These are phyloP conservation scores for Aspergillaceae sp. DNA, from an alignment of 2,329 filamentous ascomycete species.

Conservation along the genomic window DNA sequence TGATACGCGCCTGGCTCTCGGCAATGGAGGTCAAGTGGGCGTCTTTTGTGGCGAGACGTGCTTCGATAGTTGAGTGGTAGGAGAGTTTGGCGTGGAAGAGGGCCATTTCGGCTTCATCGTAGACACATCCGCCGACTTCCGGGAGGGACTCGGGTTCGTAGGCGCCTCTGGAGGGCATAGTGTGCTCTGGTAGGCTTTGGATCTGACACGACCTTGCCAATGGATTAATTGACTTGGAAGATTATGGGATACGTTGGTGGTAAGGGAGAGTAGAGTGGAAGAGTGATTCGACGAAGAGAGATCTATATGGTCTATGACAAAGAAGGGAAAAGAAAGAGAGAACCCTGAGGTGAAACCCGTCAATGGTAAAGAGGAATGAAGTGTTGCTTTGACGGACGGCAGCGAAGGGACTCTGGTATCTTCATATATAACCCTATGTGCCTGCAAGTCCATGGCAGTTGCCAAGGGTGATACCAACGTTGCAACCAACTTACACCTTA, in stretches of 20 bases:
- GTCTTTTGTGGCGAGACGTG: slow-evolving; percentile 24
- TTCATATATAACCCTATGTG: background rate
- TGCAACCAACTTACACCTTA: slow-evolving; percentile 8
- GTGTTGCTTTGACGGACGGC: background rate
- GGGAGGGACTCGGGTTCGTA: slow-evolving; percentile 17
- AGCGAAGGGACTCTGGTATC: background rate
- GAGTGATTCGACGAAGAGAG: too few relatives aligned
- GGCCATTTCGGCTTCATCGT: slow-evolving; percentile 31
- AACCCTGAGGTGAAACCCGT: too few relatives aligned
- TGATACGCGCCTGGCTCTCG: slow-evolving; percentile 25
- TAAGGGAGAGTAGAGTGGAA: too few relatives aligned
- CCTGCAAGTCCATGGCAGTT: slow-evolving; percentile 1
- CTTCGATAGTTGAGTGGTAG: slow-evolving; percentile 28
- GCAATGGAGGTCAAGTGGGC: slow-evolving; percentile 25
- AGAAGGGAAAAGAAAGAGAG: too few relatives aligned
- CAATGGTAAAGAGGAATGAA: background rate
- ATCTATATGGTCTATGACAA: too few relatives aligned
- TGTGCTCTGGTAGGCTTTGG: too few relatives aligned
- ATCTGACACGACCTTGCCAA: too few relatives aligned
- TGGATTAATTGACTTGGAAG: too few relatives aligned
- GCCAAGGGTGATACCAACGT: slow-evolving; percentile 13
- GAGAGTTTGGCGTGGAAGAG: slow-evolving; percentile 29
- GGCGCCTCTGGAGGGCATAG: slow-evolving; percentile 17
- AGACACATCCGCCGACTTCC: slow-evolving; percentile 26
- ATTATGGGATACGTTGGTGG: too few relatives aligned